A percentile compares a stretch with the other conserved stretches of the same genome.
These are phyloP conservation scores for Arachnomyces sp. DNA, from an alignment of 2,329 filamentous ascomycete species.

Conservation along the genomic window DNA sequence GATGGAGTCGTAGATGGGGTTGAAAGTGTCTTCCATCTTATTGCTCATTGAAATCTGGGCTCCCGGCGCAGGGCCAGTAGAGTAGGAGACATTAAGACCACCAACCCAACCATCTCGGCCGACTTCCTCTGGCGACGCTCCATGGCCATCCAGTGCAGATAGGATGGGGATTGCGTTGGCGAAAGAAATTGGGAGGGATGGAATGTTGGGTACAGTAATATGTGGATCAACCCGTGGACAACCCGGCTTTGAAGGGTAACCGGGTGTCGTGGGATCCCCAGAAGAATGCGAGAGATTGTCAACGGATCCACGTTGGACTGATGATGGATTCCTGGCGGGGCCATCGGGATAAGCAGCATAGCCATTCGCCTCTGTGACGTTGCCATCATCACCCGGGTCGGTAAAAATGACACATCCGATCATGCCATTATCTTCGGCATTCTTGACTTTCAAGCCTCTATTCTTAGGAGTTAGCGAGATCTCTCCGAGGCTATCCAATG, in stretches of 20 bases:
- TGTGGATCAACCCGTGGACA: conserved; percentile 20
- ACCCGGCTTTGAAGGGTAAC: conserved; percentile 24
- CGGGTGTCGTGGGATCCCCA: conserved; percentile 23
- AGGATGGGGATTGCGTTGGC: conserved; percentile 25
- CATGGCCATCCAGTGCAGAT: conserved; percentile 25
- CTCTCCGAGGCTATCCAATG: too few species aligned
- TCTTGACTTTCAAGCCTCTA: conserved; percentile 43
- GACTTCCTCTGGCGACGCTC: conserved; percentile 22
- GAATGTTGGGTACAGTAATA: conserved; percentile 24
- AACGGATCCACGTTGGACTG: conserved; percentile 41
- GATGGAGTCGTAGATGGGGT: conserved; percentile 21
- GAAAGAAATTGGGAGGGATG: conserved; percentile 25
- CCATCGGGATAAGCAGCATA: conserved; percentile 37
- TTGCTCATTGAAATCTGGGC: conserved; percentile 19
- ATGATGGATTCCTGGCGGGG: conserved; percentile 38
- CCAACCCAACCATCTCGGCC: conserved; percentile 28
- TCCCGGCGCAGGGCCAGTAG: conserved; percentile 21
- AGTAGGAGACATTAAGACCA: conserved; percentile 25
- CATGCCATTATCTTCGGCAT: conserved; percentile 39
- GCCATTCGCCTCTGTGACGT: conserved; percentile 41
- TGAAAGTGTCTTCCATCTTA: conserved; percentile 16
- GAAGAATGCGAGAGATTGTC: conserved; percentile 22
- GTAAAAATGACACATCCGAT: conserved; percentile 40
- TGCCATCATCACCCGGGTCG: conserved; percentile 41
- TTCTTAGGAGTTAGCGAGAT: not conserved